Evolutionary conservation across 441 rosid genomes (phyloP).

Genomic region (Aleurites moluccanus): DNA sequence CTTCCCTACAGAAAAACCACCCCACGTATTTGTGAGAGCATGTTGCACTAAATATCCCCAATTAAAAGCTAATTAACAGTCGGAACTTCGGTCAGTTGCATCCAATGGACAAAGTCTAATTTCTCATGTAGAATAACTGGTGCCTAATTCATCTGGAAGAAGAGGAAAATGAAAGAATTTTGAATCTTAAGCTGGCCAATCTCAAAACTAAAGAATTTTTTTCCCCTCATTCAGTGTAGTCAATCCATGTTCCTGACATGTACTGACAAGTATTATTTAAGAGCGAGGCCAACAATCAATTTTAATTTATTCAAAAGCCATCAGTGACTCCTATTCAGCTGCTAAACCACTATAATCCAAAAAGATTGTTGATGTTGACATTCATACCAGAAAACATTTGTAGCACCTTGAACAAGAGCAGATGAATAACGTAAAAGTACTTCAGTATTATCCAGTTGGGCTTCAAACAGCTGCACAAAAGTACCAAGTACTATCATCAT

Average conservation of each 20-base stretch:
- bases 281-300: conserved; percentile 10
- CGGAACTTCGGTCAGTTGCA: not conserved
- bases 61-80: not conserved
- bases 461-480: conserved; percentile 80
- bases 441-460: conserved; percentile 63
- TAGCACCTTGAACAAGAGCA: conserved; percentile 97
- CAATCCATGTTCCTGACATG: not conserved
- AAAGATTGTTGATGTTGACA: conserved; percentile 17
- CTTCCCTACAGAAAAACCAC: too few relatives aligned
- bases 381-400: conserved; percentile 93
- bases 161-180: not conserved
- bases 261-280: not conserved
- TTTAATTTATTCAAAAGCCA: conserved; percentile 1
- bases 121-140: not conserved
- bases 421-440: conserved; percentile 88
- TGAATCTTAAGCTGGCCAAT: not conserved
- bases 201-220: not conserved
- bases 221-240: not conserved
- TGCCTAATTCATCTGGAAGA: not conserved
- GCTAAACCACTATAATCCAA: conserved; percentile 8
- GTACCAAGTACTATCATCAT: conserved; percentile 15
- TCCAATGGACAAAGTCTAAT: not conserved
- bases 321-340: not conserved
- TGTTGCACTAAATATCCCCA: too few relatives aligned
- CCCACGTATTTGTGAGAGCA: too few relatives aligned